Evolutionary conservation across 1,139 yeast species (phyloP), one percentile per base, ranked within the genome.

Genomic region (Suhomyces anneliseae): DNA sequence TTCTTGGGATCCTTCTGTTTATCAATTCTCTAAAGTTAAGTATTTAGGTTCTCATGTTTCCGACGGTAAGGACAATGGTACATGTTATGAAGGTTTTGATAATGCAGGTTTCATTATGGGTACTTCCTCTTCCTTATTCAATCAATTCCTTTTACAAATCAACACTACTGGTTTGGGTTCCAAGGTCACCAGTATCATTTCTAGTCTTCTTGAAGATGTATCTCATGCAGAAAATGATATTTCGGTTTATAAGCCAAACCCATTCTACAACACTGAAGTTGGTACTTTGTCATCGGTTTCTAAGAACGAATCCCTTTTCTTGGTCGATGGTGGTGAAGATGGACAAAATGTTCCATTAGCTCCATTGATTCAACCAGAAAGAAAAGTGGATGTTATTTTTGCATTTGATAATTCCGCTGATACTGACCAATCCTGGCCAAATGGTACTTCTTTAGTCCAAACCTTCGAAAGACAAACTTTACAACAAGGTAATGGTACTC

Each of bases 1-100:
- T 7, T 84, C 95, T 32, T 90, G 95, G 95, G 97, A 90, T 62
- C 87, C 90, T 35, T 75, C 87, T 0, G 66, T 89, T 42, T 74
- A 79, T 51, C 77, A 85, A 26, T 90, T 90, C 68, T 74, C 85
- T 26, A 83, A 85, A 50, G 70, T 83, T 27, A 79, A 82, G 62
- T 90, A 87, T 61, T 64, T 89, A 51, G 97, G 97, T 36, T 79
- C 95, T 1, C 66, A 76, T n/a, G 75, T 82, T 31, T 61, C 70
- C 24, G 74, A 81, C 54, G 96, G 96, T 44, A 55, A 65, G 26
- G 58, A 57, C 8, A 59, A 57, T 36, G 57, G 54, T 1, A 46
- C 54, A 5, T 74, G 79, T 52, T 56, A 65, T 4, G 65, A 55
- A 1, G 72, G 72, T 31, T 70, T 61, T 50, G 79, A 75, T 52